Evolutionary conservation across 129 eudicot species (phyloP), one percentile per base, ranked within the genome.

Genomic region (Artemisia argyi): DNA sequence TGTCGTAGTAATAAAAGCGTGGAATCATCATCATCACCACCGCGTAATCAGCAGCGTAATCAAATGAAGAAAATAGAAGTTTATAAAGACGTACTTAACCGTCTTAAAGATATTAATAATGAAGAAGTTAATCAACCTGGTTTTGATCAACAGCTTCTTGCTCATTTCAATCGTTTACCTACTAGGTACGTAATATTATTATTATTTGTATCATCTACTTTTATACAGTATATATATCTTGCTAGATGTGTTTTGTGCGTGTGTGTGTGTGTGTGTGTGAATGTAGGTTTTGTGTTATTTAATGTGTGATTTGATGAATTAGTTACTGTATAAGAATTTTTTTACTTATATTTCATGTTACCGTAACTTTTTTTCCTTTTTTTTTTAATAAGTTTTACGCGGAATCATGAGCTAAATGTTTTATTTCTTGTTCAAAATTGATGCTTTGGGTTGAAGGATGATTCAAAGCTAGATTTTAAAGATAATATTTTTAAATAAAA

Each of bases 91-190:
- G 89, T 95, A 59, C 86, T 95, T 44, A 85, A 89, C 72, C 84
- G 97, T 74, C 93, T 95, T 10, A 95, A 88, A 64, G 94, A 88
- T 32, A 72, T 80, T 8, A 48, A 68, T 39, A 83, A 75, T 65
- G 69, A 77, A 6, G 97, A 95, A 71, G 91, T 81, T 61, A 69
- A 73, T 61, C 69, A 80, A 39, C 82, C 97, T 82, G 89, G 80
- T 24, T 95, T 95, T 65, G 99, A 95, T 3, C 89, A 91, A 78
- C 82, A 95, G 76, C 99, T 95, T 59, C 85, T 96, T 94, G 86
- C 94, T 68, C 99, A 95, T 78, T 95, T 95, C 78, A 84, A 84
- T 83, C 97, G 99, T 68, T 85, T 95, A 17, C 99, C 99, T 12
- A 79, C 91, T n/a, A 79, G 99, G 99, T 95, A 69, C 20, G 11